These are phyloP conservation scores for Brachypodium distachyon DNA, from an alignment of 202 grass and related monocot genomes.

Conservation along the genomic window DNA sequence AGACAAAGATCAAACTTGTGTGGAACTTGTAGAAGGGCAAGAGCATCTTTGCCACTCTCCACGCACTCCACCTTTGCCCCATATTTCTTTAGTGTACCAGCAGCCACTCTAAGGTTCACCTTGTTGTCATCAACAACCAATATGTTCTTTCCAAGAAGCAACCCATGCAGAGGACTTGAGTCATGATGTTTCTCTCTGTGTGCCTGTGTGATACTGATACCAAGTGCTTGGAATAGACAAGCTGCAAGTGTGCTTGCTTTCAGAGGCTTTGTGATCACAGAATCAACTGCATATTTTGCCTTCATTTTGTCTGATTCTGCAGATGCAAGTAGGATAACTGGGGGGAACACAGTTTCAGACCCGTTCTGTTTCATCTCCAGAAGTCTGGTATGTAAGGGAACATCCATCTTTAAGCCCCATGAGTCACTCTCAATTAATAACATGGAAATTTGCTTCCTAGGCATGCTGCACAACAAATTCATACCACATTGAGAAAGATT, in stretches of 20 bases:
- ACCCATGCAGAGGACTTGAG: slow-evolving; percentile 42
- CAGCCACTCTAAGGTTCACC: slow-evolving; percentile 93
- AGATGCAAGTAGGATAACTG: slow-evolving; percentile 62
- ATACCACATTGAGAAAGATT: background rate
- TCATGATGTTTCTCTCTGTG: slow-evolving; percentile 44
- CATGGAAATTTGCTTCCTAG: slow-evolving; percentile 33
- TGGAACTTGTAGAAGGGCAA: slow-evolving; percentile 65
- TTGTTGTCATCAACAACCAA: slow-evolving; percentile 98
- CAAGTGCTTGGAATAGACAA: slow-evolving; percentile 78
- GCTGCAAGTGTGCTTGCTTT: slow-evolving; percentile 78
- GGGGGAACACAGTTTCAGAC: slow-evolving; percentile 13
- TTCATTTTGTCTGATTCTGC: slow-evolving; percentile 44
- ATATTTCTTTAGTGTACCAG: slow-evolving; percentile 83
- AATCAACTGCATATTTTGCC: slow-evolving; percentile 45
- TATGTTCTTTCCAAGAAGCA: slow-evolving; percentile 84
- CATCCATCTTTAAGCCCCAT: slow-evolving; percentile 39
- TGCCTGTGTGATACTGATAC: slow-evolving; percentile 55
- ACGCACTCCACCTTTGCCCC: slow-evolving; percentile 84
- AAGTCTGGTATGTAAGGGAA: slow-evolving; percentile 45
- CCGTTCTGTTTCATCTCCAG: slow-evolving; percentile 47
- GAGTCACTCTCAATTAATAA: slow-evolving; percentile 83
- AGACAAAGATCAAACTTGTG: slow-evolving; percentile 91
- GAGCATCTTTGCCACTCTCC: slow-evolving; percentile 87
- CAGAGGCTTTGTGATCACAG: slow-evolving; percentile 73
- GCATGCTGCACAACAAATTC: slow-evolving; percentile 31